A percentile compares a stretch with the other conserved stretches of the same genome.
phyloP scores from a whole-genome alignment of 2,329 filamentous ascomycete genomes.

The Rhinocladiella mackenziei region DNA sequence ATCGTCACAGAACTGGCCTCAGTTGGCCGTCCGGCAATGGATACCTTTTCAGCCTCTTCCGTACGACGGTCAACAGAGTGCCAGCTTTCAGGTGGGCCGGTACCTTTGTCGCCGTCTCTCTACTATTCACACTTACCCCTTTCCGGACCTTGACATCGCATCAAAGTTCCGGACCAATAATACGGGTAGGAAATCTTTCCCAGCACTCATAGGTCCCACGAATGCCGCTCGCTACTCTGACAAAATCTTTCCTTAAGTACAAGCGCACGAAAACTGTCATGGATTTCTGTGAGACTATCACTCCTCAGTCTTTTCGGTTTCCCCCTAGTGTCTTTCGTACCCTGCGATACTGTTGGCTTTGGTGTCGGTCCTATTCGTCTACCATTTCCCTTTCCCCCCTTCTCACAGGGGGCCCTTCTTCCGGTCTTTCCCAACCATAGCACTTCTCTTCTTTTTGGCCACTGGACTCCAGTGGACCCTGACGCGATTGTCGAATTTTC shows the following conservation, averaged over 20 bases:
- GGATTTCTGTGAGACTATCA: conserved; percentile 10
- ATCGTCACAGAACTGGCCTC: too few species aligned
- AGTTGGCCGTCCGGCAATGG: background rate
- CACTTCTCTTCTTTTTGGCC: conserved; percentile 13
- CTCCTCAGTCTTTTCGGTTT: conserved; percentile 2
- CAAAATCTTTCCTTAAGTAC: too few species aligned
- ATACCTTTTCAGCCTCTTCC: conserved; percentile 8
- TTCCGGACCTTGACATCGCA: conserved; percentile 15
- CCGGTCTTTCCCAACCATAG: conserved; percentile 14
- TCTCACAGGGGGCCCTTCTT: conserved; percentile 11
- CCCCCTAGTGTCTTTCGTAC: conserved; percentile 5
- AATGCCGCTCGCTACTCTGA: too few species aligned
- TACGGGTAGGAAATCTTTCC: background rate
- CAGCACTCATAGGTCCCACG: too few species aligned
- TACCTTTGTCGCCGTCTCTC: conserved; percentile 3
- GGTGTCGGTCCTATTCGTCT: conserved; percentile 13
- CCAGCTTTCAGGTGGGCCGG: too few species aligned
- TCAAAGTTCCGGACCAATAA: conserved; percentile 21
- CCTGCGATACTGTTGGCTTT: conserved; percentile 10
- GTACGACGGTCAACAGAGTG: conserved; percentile 4
- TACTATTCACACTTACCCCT: conserved; percentile 17
- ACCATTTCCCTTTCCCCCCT: too few species aligned
- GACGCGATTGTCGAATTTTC: conserved; percentile 19
- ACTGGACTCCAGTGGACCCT: conserved; percentile 17
- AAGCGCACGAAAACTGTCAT: too few species aligned